Base-by-base conservation (phyloP, 805 yeast species). In the Saturnispora gosingensis region DNA sequence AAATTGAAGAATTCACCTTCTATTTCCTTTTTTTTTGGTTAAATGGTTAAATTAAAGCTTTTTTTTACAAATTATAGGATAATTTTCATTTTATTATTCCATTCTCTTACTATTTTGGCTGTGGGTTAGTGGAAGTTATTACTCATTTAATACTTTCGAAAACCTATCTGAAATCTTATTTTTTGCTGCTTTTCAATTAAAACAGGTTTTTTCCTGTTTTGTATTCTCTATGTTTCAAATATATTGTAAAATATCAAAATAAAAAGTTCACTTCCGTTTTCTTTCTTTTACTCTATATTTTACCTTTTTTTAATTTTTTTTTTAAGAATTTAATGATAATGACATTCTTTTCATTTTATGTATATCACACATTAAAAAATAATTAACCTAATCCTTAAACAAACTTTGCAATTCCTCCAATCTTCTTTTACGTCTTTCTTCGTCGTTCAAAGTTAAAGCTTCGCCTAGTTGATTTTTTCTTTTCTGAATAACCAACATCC, bases 401-500 rank as follows among this genome's bases (percentile, higher is more conserved):
- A 85, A 69, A 66, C 78, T 75, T 65, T 83, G 79, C 52, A 85
- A 80, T 58, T 85, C 91, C 58, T 85, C 89, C 34, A 84, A 79
- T 61, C 88, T 72, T 62, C 82, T 73, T 61, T 76, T 78, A 49
- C 86, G 70, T 63, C 86, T 73, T 61, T 84, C 91, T 52, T 83
- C 90, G 59, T 85, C 91, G 55, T 79, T 85, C 3, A 78, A 80
- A 40, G 83, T 86, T 45, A 85, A 82, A 0, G 85, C 87, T 59
- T 84, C 90, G n/a, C 91, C 91, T 53, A 85, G 72, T 47, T 81
- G 85, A 58, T 84, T 75, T 63, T 90, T 91, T 38, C 90, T 71
- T 56, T 87, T 96, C 64, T 90, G 98, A 39, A 91, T 86, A 56
- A 78, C 75, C 46, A 91, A 71, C 93, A 90, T 91, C 59, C 88